Percentiles rank a stretch among this genome's conserved stretches.
Conservation (phyloP, 164 flowering plant genomes). For the Litsea cubeba region DNA sequence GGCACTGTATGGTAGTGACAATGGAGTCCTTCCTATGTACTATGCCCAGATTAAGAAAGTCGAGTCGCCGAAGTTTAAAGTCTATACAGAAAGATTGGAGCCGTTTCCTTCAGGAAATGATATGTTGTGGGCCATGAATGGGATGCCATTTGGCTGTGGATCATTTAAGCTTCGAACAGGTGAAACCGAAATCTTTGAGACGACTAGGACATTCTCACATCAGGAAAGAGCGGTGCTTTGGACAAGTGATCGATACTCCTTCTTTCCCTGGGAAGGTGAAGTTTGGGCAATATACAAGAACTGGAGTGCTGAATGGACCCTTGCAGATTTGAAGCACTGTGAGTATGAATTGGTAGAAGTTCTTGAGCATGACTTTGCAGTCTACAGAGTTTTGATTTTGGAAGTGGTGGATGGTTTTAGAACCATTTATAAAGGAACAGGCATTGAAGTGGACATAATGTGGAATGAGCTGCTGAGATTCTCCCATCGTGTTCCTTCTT, state of each 20-base stretch:
- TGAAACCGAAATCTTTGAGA: not conserved
- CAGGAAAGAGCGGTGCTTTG: constrained; percentile 16
- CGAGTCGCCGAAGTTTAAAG: constrained; percentile 10
- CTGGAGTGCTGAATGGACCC: constrained; percentile 21
- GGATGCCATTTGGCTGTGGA: constrained; percentile 53
- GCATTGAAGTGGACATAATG: constrained; percentile 16
- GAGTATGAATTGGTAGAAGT: constrained; percentile 52
- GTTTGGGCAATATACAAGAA: constrained; percentile 67
- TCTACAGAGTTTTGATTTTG: constrained; percentile 26
- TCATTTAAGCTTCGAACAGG: constrained; percentile 21
- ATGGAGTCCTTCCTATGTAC: constrained; percentile 58
- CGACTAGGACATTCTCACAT: constrained; percentile 44
- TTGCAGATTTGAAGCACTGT: constrained; percentile 11
- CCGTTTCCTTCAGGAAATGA: constrained; percentile 12
- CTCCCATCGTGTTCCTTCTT: constrained; percentile 51
- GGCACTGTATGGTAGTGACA: constrained; percentile 51
- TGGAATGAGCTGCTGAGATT: constrained; percentile 29
- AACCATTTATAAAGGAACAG: constrained; percentile 20
- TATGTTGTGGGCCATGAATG: constrained; percentile 34
- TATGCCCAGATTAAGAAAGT: constrained; percentile 43
- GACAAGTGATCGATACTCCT: constrained; percentile 25
- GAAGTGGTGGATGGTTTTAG: constrained; percentile 17
- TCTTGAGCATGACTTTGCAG: constrained; percentile 4
- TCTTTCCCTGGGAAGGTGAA: constrained; percentile 57
- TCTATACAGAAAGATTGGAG: constrained; percentile 39